These are phyloP conservation scores for Phoma sp. DNA, from an alignment of 2,329 filamentous ascomycete genomes.

Conservation along the genomic window DNA sequence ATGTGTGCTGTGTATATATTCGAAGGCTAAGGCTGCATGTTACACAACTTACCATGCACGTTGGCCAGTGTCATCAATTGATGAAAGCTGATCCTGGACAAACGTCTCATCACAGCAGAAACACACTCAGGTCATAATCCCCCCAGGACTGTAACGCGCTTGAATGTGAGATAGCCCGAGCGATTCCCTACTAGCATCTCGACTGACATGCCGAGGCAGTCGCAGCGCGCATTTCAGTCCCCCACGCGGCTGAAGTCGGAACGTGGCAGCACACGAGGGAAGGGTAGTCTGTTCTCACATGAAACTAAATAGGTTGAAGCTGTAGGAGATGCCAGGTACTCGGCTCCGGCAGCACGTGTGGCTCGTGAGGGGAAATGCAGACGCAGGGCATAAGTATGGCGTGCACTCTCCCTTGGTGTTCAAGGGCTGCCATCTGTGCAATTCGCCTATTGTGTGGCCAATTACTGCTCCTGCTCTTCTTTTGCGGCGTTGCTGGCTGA, in stretches of 20 bases:
- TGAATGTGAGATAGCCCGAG: slow-evolving; percentile 2
- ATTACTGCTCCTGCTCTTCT: neutral
- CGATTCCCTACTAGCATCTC: neutral
- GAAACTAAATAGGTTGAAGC: too few species aligned
- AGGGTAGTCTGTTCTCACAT: neutral
- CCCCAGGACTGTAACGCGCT: too few species aligned
- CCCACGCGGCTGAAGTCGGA: slow-evolving; percentile 20
- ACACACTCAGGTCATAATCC: neutral
- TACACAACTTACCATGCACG: too few species aligned
- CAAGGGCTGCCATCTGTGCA: neutral
- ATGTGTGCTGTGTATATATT: neutral
- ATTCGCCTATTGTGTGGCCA: neutral
- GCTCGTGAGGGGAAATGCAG: slow-evolving; percentile 15
- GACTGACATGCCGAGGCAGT: slow-evolving; percentile 20
- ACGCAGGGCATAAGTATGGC: slow-evolving; percentile 18
- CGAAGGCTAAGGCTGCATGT: too few species aligned
- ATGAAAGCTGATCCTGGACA: neutral
- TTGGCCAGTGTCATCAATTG: neutral
- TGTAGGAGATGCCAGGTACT: neutral
- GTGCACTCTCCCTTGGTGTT: slow-evolving; percentile 1
- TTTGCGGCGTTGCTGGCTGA: slow-evolving; percentile 1
- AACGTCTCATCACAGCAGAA: neutral
- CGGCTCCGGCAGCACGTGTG: slow-evolving; percentile 17
- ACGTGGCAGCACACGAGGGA: neutral
- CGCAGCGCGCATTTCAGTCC: slow-evolving; percentile 3